Evolutionary conservation across 306 rosid genomes (phyloP), one percentile per base, ranked within the genome.

Genomic region (Quillaja saponaria): DNA sequence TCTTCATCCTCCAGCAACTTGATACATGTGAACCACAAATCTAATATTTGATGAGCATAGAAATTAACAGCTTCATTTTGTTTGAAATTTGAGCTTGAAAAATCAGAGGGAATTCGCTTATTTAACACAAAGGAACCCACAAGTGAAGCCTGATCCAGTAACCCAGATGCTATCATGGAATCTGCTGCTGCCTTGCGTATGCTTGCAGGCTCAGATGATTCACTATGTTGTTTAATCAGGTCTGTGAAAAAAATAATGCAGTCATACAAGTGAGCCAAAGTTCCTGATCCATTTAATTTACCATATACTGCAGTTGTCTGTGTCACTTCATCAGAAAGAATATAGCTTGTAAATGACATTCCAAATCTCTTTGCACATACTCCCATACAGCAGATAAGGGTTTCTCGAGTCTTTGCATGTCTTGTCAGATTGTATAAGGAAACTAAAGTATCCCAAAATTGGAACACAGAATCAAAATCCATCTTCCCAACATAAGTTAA

Each of bases 1-100:
- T 92, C 95, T 64, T 92, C 99, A 48, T 92, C 99, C 88, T 92
- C 99, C 71, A 92, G 72, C 69, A 89, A 89, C 82, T 73, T 80
- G 77, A 92, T 82, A 73, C 99, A 89, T 25, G 90, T 76, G 79
- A 76, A 81, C 99, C 99, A 92, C 21, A 73, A 77, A 64, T 83
- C 85, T 11, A 89, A 78, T 60, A 86, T 76, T 40, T 76, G 87
- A 76, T 33, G 83, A 69, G 87, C 96, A 73, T 82, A 92, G 46
- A 31, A 51, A 75, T 80, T 86, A 63, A 77, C 80, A 38, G 80
- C 76, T 77, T 79, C 82, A n/a, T 58, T 72, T 61, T 64, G 76
- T 33, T 61, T 80, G 69, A 79, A 80, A 52, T 44, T 25, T 68
- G 78, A 63, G 19, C 47, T 10, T 28, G 71, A 59, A 57, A 64